Percentiles rank a stretch among this genome's conserved stretches.
phyloP scores from a whole-genome alignment of 164 flowering plant species.

The Hamamelis virginiana region DNA sequence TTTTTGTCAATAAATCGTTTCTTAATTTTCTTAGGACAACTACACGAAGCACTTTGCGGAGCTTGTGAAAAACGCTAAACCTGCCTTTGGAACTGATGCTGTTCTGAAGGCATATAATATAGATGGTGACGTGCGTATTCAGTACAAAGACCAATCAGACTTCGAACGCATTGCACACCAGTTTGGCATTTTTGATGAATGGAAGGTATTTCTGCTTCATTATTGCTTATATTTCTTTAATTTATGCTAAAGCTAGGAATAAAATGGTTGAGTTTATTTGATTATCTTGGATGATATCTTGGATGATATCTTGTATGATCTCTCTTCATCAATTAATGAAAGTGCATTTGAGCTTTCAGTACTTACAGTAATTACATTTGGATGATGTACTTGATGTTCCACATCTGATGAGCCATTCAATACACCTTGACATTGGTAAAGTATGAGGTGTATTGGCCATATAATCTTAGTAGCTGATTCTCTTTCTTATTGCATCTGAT shows the following conservation, averaged over 20 bases:
- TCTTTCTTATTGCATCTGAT: not conserved
- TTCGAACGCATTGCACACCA: slow-evolving; percentile 75
- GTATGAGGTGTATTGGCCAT: not conserved
- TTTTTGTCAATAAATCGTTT: slow-evolving; percentile 11
- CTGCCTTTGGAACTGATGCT: slow-evolving; percentile 62
- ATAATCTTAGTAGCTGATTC: not conserved
- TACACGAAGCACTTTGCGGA: slow-evolving; percentile 61
- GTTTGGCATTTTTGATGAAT: slow-evolving; percentile 94
- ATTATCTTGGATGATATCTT: not conserved
- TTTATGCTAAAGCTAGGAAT: not conserved
- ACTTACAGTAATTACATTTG: not conserved
- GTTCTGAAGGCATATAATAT: slow-evolving; percentile 70
- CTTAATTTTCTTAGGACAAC: slow-evolving; percentile 50
- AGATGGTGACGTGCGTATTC: slow-evolving; percentile 81
- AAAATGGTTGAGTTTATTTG: not conserved
- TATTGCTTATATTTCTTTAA: not conserved
- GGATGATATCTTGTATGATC: too few relatives aligned
- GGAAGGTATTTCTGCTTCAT: slow-evolving; percentile 63
- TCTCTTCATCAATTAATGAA: not conserved
- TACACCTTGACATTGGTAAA: not conserved
- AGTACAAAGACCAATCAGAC: slow-evolving; percentile 62
- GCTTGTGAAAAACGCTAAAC: slow-evolving; percentile 67
- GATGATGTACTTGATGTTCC: not conserved
- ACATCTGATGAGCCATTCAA: not conserved
- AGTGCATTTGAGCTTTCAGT: not conserved